A percentile compares a stretch with the other conserved stretches of the same genome.
phyloP scores from a whole-genome alignment of 371 early-diverging fungal species.

The Pancytospora philotis region DNA sequence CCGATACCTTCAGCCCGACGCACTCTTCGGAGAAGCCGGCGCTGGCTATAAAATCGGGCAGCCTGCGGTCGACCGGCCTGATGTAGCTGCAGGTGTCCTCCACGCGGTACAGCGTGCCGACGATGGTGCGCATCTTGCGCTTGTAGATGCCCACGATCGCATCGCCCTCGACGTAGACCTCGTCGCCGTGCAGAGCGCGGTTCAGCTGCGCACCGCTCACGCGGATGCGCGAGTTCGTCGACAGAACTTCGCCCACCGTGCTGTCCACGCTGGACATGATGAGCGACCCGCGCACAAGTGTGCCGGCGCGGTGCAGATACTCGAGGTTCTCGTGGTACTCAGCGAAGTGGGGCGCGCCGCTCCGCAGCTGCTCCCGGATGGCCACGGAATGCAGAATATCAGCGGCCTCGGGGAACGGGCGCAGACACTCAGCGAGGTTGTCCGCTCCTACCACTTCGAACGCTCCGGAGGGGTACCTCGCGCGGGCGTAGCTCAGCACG shows the following conservation, averaged over 20 bases:
- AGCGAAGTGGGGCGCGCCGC: neutral
- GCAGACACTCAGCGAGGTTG: neutral
- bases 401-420: neutral
- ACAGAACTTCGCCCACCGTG: neutral
- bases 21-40: neutral
- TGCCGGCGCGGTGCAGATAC: neutral
- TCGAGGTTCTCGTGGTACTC: neutral
- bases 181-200: slow-evolving; percentile 48
- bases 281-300: neutral
- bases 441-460: neutral
- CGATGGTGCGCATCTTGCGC: slow-evolving; percentile 18
- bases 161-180: slow-evolving; percentile 39
- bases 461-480: neutral
- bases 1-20: neutral
- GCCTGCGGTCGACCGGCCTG: slow-evolving; percentile 40
- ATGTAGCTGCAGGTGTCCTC: slow-evolving; percentile 27
- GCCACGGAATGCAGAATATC: neutral
- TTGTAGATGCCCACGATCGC: slow-evolving; percentile 42
- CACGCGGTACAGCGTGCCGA: slow-evolving; percentile 29
- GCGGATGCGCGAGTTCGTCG: neutral
- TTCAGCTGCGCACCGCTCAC: slow-evolving; percentile 34
- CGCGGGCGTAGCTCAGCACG: neutral
- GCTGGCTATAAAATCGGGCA: slow-evolving; percentile 29
- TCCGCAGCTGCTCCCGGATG: neutral
- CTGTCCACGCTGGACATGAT: neutral